Evolutionary conservation across 768 basidiomycete species (phyloP), one percentile per base, ranked within the genome.

Genomic region (Daedaleopsis sinensis): DNA sequence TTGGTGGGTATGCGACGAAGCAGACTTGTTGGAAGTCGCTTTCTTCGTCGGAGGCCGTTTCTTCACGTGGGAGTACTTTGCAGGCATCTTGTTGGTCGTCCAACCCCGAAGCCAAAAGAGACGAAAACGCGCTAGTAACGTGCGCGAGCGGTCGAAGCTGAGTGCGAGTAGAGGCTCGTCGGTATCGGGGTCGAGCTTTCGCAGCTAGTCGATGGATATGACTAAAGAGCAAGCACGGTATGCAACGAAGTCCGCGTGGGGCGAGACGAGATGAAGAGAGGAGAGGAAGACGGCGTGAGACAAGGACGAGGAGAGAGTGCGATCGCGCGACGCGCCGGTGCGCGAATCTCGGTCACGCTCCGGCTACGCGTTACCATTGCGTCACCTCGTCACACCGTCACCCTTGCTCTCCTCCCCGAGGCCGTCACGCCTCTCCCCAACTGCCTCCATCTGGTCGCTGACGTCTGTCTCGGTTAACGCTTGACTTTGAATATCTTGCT

Each of bases 51-150:
- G 79, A 8, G 79, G 76, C 50, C 85, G 75, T 70, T 88, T 89
- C 78, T 88, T 88, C n/a, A 87, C 83, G 73, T 89, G 87, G 24
- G 87, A 89, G 73, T 89, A 89, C 68, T 89, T 89, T 37, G 86
- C 82, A 18, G 88, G 86, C 88, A 89, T 89, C 3, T 42, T 42
- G 39, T 13, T n/a, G n/a, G n/a, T n/a, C n/a, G n/a, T n/a, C n/a
- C n/a, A n/a, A n/a, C n/a, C n/a, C 11, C 13, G 18, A 42, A 42
- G 3, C 13, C 18, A 10, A 13, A 42, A 18, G 39, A 42, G 18
- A 42, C 18, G 39, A 42, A 42, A 10, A 42, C 39, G 39, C 5
- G 39, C 5, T 42, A 3, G 11, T 12, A 42, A 42, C 5, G 39
- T 42, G 11, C n/a, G n/a, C n/a, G n/a, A n/a, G n/a, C n/a, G n/a